Percentiles rank a stretch among this genome's conserved stretches.
phyloP scores from a whole-genome alignment of 139 green algal genomes.

The Volvox reticuliferus region DNA sequence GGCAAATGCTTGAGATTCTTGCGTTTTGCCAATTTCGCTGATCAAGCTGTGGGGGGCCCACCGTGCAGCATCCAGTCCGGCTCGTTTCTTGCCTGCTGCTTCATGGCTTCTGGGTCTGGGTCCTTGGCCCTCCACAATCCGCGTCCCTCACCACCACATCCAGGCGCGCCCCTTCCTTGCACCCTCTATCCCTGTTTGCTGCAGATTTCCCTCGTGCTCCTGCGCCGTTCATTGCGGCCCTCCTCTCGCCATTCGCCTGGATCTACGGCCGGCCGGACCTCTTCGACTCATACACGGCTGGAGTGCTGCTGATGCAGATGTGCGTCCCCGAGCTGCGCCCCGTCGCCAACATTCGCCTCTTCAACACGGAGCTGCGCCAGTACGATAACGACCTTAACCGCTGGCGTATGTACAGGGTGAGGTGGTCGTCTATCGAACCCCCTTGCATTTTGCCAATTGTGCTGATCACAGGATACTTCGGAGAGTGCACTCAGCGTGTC shows the following conservation, averaged over 20 bases:
- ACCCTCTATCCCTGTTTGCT: neutral
- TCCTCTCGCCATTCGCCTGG: slow-evolving; percentile 87
- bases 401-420: slow-evolving; percentile 50
- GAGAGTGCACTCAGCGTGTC: too few species aligned
- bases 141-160: too few species aligned
- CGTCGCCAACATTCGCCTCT: slow-evolving; percentile 57
- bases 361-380: slow-evolving; percentile 73
- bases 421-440: neutral
- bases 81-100: too few species aligned
- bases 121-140: too few species aligned
- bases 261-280: slow-evolving; percentile 86
- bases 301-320: slow-evolving; percentile 84
- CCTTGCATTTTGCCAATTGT: too few species aligned
- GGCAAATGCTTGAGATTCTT: too few species aligned
- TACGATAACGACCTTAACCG: slow-evolving; percentile 67
- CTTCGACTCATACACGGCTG: slow-evolving; percentile 89
- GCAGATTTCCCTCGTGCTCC: slow-evolving; percentile 82
- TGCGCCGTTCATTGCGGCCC: slow-evolving; percentile 74
- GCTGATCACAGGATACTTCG: too few species aligned
- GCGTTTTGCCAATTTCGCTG: too few species aligned
- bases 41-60: too few species aligned
- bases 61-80: too few species aligned
- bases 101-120: too few species aligned
- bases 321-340: slow-evolving; percentile 82
- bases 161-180: neutral